phyloP scores from a whole-genome alignment of 495 filamentous ascomycete species.

The Aspergillus campestris region DNA sequence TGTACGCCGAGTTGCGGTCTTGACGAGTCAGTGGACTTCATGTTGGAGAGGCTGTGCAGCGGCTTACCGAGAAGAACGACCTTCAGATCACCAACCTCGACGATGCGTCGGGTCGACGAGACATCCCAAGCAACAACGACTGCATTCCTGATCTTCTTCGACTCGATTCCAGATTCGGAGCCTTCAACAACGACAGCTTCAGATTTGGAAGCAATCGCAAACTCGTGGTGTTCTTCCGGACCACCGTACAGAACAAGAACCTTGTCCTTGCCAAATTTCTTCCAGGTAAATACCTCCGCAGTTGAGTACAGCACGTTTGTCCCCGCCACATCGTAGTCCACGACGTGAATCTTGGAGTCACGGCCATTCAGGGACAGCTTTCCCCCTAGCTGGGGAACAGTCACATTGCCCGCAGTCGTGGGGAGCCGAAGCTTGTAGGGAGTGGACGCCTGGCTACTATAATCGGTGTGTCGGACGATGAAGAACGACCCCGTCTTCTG shows the following conservation, averaged over 20 bases:
- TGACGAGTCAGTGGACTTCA: conserved; percentile 1
- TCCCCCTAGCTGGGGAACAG: conserved; percentile 55
- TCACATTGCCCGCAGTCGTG: conserved; percentile 52
- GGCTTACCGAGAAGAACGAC: conserved; percentile 44
- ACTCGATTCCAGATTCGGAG: conserved; percentile 24
- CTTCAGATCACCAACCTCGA: conserved; percentile 47
- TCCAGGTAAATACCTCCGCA: conserved; percentile 68
- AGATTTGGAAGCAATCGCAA: conserved; percentile 42
- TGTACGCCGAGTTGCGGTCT: conserved; percentile 67
- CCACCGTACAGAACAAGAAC: conserved; percentile 65
- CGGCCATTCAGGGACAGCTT: conserved; percentile 57
- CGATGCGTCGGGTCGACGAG: conserved; percentile 40
- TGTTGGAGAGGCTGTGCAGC: neutral
- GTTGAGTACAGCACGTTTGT: conserved; percentile 63
- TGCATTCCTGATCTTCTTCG: conserved; percentile 32
- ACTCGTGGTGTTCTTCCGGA: conserved; percentile 59
- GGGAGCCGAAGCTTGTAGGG: conserved; percentile 53
- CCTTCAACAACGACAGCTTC: conserved; percentile 43
- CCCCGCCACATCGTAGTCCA: conserved; percentile 62
- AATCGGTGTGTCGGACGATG: conserved; percentile 56
- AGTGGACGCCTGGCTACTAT: conserved; percentile 44
- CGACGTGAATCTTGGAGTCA: conserved; percentile 69
- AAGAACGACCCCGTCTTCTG: conserved; percentile 51
- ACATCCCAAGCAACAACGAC: conserved; percentile 52
- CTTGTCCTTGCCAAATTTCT: conserved; percentile 49